phyloP scores from a whole-genome alignment of 345 rosid genomes.

The Turnera subulata region DNA sequence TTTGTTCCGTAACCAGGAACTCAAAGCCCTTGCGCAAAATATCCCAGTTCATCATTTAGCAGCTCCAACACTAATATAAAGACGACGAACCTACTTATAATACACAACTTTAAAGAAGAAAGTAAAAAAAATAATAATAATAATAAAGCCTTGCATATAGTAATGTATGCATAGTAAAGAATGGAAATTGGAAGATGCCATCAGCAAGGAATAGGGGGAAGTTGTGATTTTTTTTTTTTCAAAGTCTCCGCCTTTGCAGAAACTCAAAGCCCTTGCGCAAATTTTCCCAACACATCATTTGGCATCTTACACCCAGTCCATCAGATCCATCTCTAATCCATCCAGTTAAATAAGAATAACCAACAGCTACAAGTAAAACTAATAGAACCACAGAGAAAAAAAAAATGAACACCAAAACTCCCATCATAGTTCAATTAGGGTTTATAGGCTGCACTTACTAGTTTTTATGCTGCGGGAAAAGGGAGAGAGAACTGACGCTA shows the following conservation, averaged over 20 bases:
- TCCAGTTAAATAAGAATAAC: not conserved
- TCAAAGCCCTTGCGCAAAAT: constrained; percentile 29
- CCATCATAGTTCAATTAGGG: not conserved
- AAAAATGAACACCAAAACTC: not conserved
- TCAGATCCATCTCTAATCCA: not conserved
- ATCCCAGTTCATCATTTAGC: constrained; percentile 27
- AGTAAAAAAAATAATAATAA: not conserved
- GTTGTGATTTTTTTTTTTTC: not conserved
- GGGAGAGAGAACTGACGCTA: no score
- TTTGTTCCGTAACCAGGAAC: constrained; percentile 18
- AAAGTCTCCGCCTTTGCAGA: not conserved
- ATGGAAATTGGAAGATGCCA: not conserved
- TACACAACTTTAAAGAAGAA: not conserved
- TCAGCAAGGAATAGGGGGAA: not conserved
- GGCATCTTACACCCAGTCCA: not conserved
- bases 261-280: constrained; percentile 9
- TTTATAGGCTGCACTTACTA: no score
- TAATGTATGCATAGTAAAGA: not conserved
- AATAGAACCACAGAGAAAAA: not conserved
- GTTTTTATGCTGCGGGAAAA: no score
- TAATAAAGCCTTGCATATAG: not conserved
- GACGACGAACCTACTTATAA: not conserved
- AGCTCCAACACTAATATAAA: not conserved
- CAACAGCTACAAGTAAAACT: not conserved
- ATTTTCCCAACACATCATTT: not conserved